phyloP scores from a whole-genome alignment of 1,284 basidiomycete genomes.

The Papiliotrema fonsecae region DNA sequence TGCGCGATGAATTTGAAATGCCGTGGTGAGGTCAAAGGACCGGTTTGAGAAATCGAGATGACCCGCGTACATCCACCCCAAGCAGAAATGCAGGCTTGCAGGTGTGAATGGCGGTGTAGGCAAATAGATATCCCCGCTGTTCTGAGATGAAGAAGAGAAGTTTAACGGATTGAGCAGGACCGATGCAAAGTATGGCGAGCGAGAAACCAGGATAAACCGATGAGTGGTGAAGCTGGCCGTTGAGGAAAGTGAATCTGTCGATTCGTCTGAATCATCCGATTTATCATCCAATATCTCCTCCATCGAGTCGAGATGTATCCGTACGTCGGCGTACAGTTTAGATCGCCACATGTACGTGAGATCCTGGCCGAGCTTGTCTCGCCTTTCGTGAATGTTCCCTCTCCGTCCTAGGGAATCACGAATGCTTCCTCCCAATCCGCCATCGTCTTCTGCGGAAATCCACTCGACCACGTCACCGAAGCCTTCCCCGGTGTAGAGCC shows the following conservation, averaged over 20 bases:
- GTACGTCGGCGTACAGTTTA: conserved; percentile 83
- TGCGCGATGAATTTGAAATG: conserved; percentile 81
- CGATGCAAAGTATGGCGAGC: conserved; percentile 79
- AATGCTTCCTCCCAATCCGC: conserved; percentile 12
- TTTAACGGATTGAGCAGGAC: conserved; percentile 41
- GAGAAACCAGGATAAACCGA: conserved; percentile 82
- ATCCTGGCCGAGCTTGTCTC: conserved; percentile 74
- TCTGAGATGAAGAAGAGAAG: conserved; percentile 44
- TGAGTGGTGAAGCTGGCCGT: conserved; percentile 85
- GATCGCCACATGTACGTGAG: conserved; percentile 94
- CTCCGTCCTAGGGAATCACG: conserved; percentile 30
- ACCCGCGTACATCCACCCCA: conserved; percentile 80
- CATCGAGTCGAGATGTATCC: conserved; percentile 61
- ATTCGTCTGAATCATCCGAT: conserved; percentile 30
- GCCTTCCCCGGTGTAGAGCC: conserved; percentile 52
- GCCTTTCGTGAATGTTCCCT: conserved; percentile 54
- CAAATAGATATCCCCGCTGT: conserved; percentile 63
- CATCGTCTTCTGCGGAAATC: conserved; percentile 67
- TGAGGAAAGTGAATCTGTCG: conserved; percentile 29
- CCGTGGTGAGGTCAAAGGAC: conserved; percentile 85
- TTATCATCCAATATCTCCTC: conserved; percentile 35
- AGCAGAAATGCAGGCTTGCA: conserved; percentile 86
- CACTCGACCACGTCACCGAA: conserved; percentile 85
- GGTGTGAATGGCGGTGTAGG: conserved; percentile 93
- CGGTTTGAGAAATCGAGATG: conserved; percentile 89